phyloP scores from a whole-genome alignment of 1,284 basidiomycete species.

The Fomitopsis pinicola region DNA sequence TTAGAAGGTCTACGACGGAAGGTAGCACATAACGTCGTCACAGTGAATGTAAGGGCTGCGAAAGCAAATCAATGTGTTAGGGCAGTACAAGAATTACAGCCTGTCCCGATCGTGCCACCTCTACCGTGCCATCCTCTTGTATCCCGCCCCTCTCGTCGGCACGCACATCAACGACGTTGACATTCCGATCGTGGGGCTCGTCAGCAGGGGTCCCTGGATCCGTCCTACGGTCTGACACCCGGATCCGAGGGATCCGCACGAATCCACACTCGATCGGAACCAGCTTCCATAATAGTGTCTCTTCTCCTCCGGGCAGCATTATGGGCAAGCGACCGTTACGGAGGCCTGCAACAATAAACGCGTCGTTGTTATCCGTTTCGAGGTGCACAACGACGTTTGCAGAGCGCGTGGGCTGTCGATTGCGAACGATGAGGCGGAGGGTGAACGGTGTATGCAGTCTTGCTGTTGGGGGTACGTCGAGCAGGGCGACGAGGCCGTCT shows the following conservation, averaged over 20 bases:
- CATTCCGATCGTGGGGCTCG: conserved; percentile 36
- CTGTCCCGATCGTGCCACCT: background rate
- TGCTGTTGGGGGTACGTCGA: conserved; percentile 55
- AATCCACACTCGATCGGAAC: conserved; percentile 71
- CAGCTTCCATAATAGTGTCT: conserved; percentile 57
- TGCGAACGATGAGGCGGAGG: conserved; percentile 58
- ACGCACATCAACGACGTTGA: conserved; percentile 49
- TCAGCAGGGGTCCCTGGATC: conserved; percentile 12
- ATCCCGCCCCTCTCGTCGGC: conserved; percentile 14
- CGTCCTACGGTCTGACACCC: conserved; percentile 51
- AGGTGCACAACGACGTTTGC: conserved; percentile 64
- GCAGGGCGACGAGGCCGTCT: conserved; percentile 59
- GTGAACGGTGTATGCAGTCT: conserved; percentile 56
- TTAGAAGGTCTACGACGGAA: too few species aligned
- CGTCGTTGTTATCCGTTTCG: conserved; percentile 60
- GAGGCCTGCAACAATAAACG: conserved; percentile 70
- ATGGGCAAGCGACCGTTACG: conserved; percentile 60
- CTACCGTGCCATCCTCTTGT: conserved; percentile 5
- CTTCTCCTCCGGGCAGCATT: conserved; percentile 66
- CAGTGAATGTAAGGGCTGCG: too few species aligned
- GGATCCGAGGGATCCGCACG: conserved; percentile 53
- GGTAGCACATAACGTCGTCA: too few species aligned
- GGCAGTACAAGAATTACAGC: conserved; percentile 5
- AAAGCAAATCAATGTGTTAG: background rate
- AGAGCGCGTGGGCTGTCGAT: conserved; percentile 55